Base-by-base conservation (phyloP, 2,329 filamentous ascomycete species). In the Hypomyces rosellus region DNA sequence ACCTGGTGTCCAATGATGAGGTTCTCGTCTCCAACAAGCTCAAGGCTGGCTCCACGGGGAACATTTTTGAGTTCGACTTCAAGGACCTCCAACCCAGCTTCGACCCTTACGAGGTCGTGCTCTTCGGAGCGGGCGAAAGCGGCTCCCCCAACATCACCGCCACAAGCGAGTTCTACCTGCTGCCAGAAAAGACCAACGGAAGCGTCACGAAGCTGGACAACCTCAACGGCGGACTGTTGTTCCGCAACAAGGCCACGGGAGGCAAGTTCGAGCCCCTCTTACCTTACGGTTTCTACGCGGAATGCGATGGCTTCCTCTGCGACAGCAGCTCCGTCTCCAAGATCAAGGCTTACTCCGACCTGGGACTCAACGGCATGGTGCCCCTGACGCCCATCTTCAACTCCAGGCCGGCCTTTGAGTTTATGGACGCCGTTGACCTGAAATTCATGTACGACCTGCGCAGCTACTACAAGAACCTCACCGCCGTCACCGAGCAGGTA, bases 191-290 rank as follows among this genome's bases (percentile, higher is more conserved):
- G 42, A 58, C 58, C 2, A 62, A 51, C 5, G 72, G 73, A 25
- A 76, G 72, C 59, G 68, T 71, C 2, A 69, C 71, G 3, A 71
- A 69, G 55, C 64, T 77, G 13, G 74, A 77, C 55, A 67, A 74
- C 51, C 55, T 74, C 9, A 64, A 68, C 33, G 73, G 74, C 15
- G 71, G 71, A 0, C 55, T 77, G 14, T 61, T 69, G 14, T 69
- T 69, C 55, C 65, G 63, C 45, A 74, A 67, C 46, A 52, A 59
- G 8, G 61, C 60, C 6, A 70, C 71, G 1, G 61, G 50, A 8
- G 57, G 62, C 38, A 57, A 44, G 15, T 75, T 73, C 57, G 56
- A 61, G 33, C 72, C 72, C 0, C 58, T 75, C 43, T 55, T 77
- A 25, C 69, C 73, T 13, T 76, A 71, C 53, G 73, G 70, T 5